Percentiles rank a stretch among this genome's conserved stretches.
Evolutionary conservation across 2,329 filamentous ascomycete genomes (phyloP).

Genomic region (Zelopaecilomyces penicillatus): DNA sequence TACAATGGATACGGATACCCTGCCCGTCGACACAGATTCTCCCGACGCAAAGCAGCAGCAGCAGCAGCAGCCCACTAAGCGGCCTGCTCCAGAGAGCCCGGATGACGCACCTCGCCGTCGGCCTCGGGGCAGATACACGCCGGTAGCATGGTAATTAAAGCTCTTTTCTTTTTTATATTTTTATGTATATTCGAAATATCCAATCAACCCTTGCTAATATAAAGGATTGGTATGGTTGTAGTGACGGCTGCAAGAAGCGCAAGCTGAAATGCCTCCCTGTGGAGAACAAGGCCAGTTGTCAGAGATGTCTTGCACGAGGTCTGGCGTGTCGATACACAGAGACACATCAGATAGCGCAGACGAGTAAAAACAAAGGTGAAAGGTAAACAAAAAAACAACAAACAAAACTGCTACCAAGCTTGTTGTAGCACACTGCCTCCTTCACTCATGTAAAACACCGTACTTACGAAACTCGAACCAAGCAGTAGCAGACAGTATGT

Average conservation of each 20-base stretch:
- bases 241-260: slow-evolving; percentile 3
- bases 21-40: too few species aligned
- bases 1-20: too few species aligned
- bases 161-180: slow-evolving; percentile 4
- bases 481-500: slow-evolving; percentile 11
- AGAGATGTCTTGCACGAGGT: slow-evolving; percentile 21
- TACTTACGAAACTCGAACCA: neutral
- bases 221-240: slow-evolving; percentile 22
- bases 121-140: slow-evolving; percentile 25
- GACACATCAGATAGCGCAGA: slow-evolving; percentile 11
- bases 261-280: slow-evolving; percentile 25
- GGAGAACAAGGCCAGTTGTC: slow-evolving; percentile 17
- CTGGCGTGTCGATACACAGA: slow-evolving; percentile 18
- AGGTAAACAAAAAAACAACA: slow-evolving; percentile 8
- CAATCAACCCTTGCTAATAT: slow-evolving; percentile 31
- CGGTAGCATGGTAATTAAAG: slow-evolving; percentile 26
- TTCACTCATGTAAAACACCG: too few species aligned
- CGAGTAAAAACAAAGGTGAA: slow-evolving; percentile 14
- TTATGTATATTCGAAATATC: neutral
- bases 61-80: too few species aligned
- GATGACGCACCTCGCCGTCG: neutral
- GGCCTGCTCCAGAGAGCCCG: neutral
- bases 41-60: too few species aligned
- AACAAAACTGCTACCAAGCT: too few species aligned
- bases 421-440: too few species aligned